Conservation (phyloP, 352 stramenopile genomes). For the Phytophthora melonis region DNA sequence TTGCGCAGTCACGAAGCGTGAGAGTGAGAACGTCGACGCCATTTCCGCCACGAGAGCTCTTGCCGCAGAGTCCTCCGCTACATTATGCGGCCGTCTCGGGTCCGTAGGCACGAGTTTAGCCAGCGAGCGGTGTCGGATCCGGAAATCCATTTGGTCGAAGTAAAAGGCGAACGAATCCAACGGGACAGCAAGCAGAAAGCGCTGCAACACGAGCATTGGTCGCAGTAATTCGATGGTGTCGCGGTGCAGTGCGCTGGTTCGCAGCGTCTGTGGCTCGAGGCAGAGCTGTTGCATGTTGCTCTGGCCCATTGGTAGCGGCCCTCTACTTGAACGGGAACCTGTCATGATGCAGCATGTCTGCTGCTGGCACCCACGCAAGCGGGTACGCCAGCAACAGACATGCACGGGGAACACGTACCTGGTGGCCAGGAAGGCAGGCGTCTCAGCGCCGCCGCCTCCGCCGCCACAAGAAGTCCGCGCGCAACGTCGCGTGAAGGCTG, state of each 20-base stretch:
- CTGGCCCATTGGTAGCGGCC: too few relatives aligned
- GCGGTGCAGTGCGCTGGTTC: background rate
- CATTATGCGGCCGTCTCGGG: background rate
- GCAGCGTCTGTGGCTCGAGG: too few relatives aligned
- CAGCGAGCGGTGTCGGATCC: conserved; percentile 18
- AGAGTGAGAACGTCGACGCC: conserved; percentile 11
- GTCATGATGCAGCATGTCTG: too few relatives aligned
- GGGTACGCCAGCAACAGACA: too few relatives aligned
- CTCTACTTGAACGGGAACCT: too few relatives aligned
- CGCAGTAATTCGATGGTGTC: conserved; percentile 13
- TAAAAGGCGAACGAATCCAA: conserved; percentile 20
- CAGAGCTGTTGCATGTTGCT: too few relatives aligned
- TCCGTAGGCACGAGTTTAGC: conserved; percentile 4
- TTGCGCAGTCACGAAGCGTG: background rate
- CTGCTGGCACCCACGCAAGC: too few relatives aligned
- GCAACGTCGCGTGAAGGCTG: too few relatives aligned
- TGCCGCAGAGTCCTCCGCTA: background rate
- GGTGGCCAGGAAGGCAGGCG: too few relatives aligned
- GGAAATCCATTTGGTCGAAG: conserved; percentile 22
- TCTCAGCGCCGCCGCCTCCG: too few relatives aligned
- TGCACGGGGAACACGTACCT: too few relatives aligned
- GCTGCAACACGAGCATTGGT: conserved; percentile 6
- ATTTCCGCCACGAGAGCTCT: conserved; percentile 5
- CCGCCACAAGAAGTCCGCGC: too few relatives aligned
- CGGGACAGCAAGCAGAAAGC: conserved; percentile 14